Evolutionary conservation across 371 early-diverging fungal species (phyloP).

Genomic region (Zychaea mexicana): DNA sequence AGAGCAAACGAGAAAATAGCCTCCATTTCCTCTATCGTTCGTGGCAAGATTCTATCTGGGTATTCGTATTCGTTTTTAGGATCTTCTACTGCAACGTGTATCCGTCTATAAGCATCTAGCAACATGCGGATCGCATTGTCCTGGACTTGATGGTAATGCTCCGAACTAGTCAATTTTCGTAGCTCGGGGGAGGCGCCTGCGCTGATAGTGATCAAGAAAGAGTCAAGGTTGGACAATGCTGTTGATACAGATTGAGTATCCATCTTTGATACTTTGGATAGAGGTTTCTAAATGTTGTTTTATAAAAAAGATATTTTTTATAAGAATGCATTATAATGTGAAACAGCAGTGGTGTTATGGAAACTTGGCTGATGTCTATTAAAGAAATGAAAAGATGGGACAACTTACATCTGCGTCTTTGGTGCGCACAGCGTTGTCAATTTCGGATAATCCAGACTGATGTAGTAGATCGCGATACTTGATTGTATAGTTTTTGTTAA

Average conservation of each 20-base stretch:
- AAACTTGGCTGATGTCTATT: not conserved
- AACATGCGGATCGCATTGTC: conserved; percentile 53
- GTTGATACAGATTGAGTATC: conserved; percentile 55
- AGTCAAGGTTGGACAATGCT: conserved; percentile 66
- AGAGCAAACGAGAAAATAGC: conserved; percentile 59
- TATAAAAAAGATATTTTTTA: not conserved
- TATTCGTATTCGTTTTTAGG: conserved; percentile 67
- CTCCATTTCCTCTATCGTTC: conserved; percentile 80
- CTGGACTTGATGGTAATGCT: conserved; percentile 43
- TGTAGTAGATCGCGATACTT: conserved; percentile 38
- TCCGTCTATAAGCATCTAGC: conserved; percentile 62
- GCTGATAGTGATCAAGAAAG: conserved; percentile 55
- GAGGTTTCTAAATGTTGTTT: conserved; percentile 57
- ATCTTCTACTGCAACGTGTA: conserved; percentile 64
- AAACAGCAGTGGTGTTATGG: not conserved
- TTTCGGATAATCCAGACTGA: conserved; percentile 49
- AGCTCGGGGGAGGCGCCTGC: conserved; percentile 58
- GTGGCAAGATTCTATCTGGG: conserved; percentile 61
- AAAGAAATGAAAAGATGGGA: not conserved
- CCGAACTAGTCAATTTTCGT: conserved; percentile 42
- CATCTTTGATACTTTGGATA: conserved; percentile 61
- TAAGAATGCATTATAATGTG: not conserved
- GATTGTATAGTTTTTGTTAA: too few species aligned
- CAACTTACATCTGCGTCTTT: conserved; percentile 40
- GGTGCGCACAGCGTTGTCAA: conserved; percentile 32